Evolutionary conservation across 2,329 filamentous ascomycete species (phyloP), one percentile per base, ranked within the genome.

Genomic region (Xylaria arbuscula): DNA sequence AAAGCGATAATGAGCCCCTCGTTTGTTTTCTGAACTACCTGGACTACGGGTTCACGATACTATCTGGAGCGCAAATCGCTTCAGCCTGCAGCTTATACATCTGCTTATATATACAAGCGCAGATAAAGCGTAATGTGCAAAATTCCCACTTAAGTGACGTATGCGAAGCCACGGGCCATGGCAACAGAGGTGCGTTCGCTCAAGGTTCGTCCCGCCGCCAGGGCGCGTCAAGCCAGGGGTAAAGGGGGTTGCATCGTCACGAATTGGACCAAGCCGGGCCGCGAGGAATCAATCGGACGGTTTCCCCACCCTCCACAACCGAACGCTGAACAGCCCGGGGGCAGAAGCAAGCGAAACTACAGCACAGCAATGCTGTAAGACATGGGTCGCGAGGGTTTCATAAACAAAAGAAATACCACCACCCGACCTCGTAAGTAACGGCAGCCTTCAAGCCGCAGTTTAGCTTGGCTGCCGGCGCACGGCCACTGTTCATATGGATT

Each of bases 201-300:
- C 58, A 58, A 56, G 53, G 64, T 54, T 67, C 45, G 47, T 67
- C 58, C 64, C 59, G 59, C 54, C 34, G 15, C 22, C 38, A n/a
- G 38, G 32, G 17, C 42, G 57, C 57, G 42, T 50, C 48, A 51
- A 50, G 58, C 58, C 64, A 67, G 64, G 64, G 64, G 64, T 57
- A 62, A 53, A 22, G 63, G 51, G 55, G 34, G 64, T 67, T 47
- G 54, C 59, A 57, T 58, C 57, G 64, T 66, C 45, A 45, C 64
- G 58, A 62, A 53, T 58, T 40, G 15, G 38, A 47, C 58, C 51
- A 36, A 58, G 51, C 28, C 58, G 19, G 58, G 34, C 34, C 42
- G 17, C 50, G 15, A 42, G 34, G 42, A 57, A 53, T 47, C 55
- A 57, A 66, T 62, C 53, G 64, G 64, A 66, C 10, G 62, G 40